Conservation (phyloP, 306 rosid genomes). For the Vigna angularis region DNA sequence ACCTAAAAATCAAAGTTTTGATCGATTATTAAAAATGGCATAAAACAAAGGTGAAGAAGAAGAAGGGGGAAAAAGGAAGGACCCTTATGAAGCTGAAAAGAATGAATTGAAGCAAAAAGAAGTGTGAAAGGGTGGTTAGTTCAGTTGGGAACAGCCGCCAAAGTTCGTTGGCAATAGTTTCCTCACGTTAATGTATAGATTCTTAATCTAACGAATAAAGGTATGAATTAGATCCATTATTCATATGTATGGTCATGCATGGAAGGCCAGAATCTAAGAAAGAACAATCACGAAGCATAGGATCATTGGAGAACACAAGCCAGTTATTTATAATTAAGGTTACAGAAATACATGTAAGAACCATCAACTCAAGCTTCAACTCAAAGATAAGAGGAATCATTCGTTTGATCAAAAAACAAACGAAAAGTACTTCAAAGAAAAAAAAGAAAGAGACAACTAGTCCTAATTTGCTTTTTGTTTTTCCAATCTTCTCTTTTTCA, state of each 20-base stretch:
- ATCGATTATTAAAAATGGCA: not conserved
- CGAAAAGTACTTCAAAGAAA: slow-evolving; percentile 53
- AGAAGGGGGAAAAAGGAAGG: not conserved
- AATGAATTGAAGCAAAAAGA: slow-evolving; percentile 13
- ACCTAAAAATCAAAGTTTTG: not conserved
- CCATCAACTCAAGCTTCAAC: slow-evolving; percentile 48
- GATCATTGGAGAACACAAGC: slow-evolving; percentile 51
- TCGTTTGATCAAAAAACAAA: slow-evolving; percentile 59
- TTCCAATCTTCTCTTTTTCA: slow-evolving; percentile 55
- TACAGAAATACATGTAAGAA: not conserved
- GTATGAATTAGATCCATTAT: slow-evolving; percentile 37
- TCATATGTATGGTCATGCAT: slow-evolving; percentile 56
- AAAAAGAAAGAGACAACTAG: slow-evolving; percentile 26
- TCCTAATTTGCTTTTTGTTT: slow-evolving; percentile 42
- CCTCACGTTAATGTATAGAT: slow-evolving; percentile 50
- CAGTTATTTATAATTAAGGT: not conserved
- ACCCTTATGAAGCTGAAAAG: not conserved
- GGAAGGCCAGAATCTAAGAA: slow-evolving; percentile 59
- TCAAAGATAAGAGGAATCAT: slow-evolving; percentile 62
- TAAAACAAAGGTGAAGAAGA: not conserved
- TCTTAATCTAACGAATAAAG: slow-evolving; percentile 36
- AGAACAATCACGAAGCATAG: slow-evolving; percentile 85
- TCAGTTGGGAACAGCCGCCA: slow-evolving; percentile 68
- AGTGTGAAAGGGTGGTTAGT: slow-evolving; percentile 58
- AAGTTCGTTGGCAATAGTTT: slow-evolving; percentile 53